These are phyloP conservation scores for Nakazawaea ishiwadae DNA, from an alignment of 805 yeast species.

Conservation along the genomic window DNA sequence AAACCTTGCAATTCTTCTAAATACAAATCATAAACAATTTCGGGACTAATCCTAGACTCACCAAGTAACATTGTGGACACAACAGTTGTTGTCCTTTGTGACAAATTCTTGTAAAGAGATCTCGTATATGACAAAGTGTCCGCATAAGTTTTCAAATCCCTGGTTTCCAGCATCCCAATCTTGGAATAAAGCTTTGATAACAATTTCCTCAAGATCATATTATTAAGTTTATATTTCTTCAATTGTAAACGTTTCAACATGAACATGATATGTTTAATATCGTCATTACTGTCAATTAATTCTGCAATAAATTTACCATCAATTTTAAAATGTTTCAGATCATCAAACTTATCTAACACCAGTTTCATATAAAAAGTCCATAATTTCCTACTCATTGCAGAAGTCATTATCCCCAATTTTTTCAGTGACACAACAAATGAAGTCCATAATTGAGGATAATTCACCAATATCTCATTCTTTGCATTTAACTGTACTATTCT, in stretches of 20 bases:
- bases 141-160: not conserved
- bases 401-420: not conserved
- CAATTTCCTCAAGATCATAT: not conserved
- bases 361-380: constrained; percentile 3
- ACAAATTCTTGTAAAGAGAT: constrained; percentile 1
- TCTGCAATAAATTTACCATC: constrained; percentile 5
- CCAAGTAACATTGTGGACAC: constrained; percentile 10
- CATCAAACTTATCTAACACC: not conserved
- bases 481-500: not conserved
- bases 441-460: constrained; percentile 8
- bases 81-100: not conserved
- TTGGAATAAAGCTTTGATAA: constrained; percentile 3
- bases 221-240: constrained; percentile 1
- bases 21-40: constrained; percentile 3
- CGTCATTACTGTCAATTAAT: not conserved
- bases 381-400: not conserved
- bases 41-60: constrained; percentile 6
- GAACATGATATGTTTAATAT: not conserved
- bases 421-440: constrained; percentile 1
- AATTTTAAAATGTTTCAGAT: constrained; percentile 1
- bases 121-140: constrained; percentile 2
- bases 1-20: not conserved
- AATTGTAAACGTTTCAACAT: not conserved
- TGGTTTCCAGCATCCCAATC: not conserved
- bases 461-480: not conserved